Base-by-base conservation (phyloP, 805 yeast species). In the Yamadazyma olivae region DNA sequence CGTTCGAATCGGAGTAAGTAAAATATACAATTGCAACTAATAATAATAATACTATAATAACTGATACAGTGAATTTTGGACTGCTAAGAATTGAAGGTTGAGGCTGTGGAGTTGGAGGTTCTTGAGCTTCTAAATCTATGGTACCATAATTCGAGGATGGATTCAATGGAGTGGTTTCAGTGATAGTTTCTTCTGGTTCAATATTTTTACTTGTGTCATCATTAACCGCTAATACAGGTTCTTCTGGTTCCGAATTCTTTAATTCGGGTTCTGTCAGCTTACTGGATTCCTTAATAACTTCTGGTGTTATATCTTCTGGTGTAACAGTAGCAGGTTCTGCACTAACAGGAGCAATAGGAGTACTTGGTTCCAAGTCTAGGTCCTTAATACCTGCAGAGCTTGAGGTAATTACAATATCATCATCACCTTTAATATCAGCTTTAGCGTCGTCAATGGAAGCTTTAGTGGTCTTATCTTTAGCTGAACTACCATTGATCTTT, bases 1-100 rank as follows among this genome's bases (percentile, higher is more conserved):
- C 39, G 17, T 29, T 37, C 17, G 34, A 37, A 26, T 41, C 43
- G 21, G 35, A 33, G 31, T 42, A 46, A 30, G 43, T 40, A 32
- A 43, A 34, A 29, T 39, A 46, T 15, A 41, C 18, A 7, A 48
- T 35, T 15, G 38, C 28, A 17, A 36, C 32, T 21, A 48, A 15
- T 10, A 45, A 28, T 12, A 46, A 27, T 24, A 41, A 27, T 17
- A 45, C 39, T 27, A 41, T 20, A 29, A 44, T 21, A 14, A 44
- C 33, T 5, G 36, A 33, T n/a, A 39, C 21, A 13, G 39, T 31
- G 27, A 44, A 32, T 17, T 41, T 29, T 13, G 45, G 41, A 23
- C 38, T 44, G 24, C 40, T 40, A 8, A 41, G 36, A 13, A 32
- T 27, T 20, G 22, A 15, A 9, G 17, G 25, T 13, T 12, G 16